These are phyloP conservation scores for Skeletonema grethae DNA, from an alignment of 108 stramenopile species.

Conservation along the genomic window DNA sequence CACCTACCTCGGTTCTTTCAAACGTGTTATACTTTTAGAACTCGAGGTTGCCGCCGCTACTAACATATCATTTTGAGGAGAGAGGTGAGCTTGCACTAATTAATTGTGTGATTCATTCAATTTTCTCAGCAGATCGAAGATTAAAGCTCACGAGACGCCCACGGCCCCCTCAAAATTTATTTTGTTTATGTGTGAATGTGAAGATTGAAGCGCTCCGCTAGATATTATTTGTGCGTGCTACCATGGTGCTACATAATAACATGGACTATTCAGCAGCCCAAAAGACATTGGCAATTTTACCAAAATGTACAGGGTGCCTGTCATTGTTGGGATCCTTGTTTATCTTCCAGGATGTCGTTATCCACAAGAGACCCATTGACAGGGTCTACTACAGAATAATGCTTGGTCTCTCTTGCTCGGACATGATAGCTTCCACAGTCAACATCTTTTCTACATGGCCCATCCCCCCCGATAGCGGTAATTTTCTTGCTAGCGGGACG, in stretches of 20 bases:
- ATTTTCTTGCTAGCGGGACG: conserved; percentile 43
- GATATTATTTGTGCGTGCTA: too few relatives aligned
- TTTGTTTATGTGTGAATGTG: too few relatives aligned
- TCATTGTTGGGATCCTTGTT: conserved; percentile 42
- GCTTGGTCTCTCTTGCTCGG: conserved; percentile 38
- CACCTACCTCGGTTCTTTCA: too few relatives aligned
- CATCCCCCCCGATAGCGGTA: conserved; percentile 44
- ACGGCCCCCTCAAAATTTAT: too few relatives aligned
- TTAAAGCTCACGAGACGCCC: too few relatives aligned
- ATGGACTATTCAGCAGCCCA: conserved; percentile 9
- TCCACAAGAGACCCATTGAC: conserved; percentile 13
- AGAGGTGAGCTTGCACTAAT: too few relatives aligned
- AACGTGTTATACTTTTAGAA: too few relatives aligned
- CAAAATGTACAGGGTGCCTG: conserved; percentile 41
- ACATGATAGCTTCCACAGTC: conserved; percentile 37
- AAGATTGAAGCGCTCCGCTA: too few relatives aligned
- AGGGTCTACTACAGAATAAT: conserved; percentile 49
- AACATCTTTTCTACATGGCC: conserved; percentile 51
- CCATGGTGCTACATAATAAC: not conserved
- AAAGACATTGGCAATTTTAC: conserved; percentile 43
- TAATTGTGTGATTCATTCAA: too few relatives aligned
- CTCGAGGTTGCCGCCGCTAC: too few relatives aligned
- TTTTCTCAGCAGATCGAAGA: too few relatives aligned
- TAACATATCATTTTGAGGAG: too few relatives aligned
- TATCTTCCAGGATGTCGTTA: conserved; percentile 50